Percentiles rank a stretch among this genome's conserved stretches.
Conservation (phyloP, 768 basidiomycete genomes). For the Rhodotorula sphaerocarpa region DNA sequence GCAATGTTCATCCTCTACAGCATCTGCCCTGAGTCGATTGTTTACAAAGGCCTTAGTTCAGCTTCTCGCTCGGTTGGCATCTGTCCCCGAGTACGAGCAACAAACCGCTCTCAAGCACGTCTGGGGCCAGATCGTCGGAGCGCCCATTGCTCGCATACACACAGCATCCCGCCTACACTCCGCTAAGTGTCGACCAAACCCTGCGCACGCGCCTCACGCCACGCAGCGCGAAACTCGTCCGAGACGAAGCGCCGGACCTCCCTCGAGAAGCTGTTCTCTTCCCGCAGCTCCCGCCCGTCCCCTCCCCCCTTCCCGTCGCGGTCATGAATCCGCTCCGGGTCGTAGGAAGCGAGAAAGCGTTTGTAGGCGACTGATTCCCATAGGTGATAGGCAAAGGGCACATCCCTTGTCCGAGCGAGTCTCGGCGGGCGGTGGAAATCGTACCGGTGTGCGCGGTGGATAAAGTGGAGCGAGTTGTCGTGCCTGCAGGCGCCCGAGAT, state of each 20-base stretch:
- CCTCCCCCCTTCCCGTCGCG: slow-evolving; percentile 20
- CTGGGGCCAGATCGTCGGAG: too few relatives aligned
- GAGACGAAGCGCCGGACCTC: slow-evolving; percentile 37
- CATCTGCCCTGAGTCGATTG: too few relatives aligned
- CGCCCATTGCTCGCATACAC: too few relatives aligned
- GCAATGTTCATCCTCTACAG: too few relatives aligned
- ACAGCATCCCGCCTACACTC: too few relatives aligned
- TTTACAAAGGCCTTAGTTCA: too few relatives aligned
- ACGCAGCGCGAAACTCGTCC: slow-evolving; percentile 10
- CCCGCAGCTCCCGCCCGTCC: slow-evolving; percentile 6
- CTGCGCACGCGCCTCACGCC: slow-evolving; percentile 9
- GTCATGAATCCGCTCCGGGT: slow-evolving; percentile 38
- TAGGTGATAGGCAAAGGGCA: slow-evolving; percentile 42
- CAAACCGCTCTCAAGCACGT: too few relatives aligned
- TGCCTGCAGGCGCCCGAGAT: slow-evolving; percentile 1
- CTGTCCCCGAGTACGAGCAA: too few relatives aligned
- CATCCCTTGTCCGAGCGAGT: slow-evolving; percentile 9
- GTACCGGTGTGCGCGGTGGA: slow-evolving; percentile 39
- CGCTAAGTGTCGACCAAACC: not conserved
- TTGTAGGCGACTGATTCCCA: slow-evolving; percentile 43
- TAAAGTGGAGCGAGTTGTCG: slow-evolving; percentile 38
- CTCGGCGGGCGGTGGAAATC: slow-evolving; percentile 37
- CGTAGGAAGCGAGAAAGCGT: slow-evolving; percentile 38
- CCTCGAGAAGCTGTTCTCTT: slow-evolving; percentile 40
- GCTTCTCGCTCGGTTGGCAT: too few relatives aligned